Conservation (phyloP, 176 grass and related monocot species). For the Aegilops sharonensis region DNA sequence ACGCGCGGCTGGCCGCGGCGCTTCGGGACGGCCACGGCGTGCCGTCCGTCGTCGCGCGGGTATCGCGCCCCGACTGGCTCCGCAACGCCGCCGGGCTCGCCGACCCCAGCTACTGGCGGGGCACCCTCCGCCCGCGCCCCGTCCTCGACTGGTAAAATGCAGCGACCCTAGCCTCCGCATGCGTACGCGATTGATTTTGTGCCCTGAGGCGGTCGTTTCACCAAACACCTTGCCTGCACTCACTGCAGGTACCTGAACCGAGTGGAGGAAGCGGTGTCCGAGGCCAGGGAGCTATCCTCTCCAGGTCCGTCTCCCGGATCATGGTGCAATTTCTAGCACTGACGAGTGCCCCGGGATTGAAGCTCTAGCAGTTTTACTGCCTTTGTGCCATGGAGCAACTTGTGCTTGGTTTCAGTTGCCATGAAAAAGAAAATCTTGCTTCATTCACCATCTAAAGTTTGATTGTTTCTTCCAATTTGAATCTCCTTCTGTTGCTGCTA, state of each 20-base stretch:
- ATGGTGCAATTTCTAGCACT: no score
- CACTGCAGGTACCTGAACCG: slow-evolving; percentile 69
- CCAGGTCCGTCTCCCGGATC: slow-evolving; percentile 28
- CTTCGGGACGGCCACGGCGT: slow-evolving; percentile 67
- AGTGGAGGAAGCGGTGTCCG: slow-evolving; percentile 61
- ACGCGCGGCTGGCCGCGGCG: slow-evolving; percentile 47
- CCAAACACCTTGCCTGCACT: not conserved
- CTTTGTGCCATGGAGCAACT: not conserved
- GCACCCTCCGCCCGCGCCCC: slow-evolving; percentile 71
- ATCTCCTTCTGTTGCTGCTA: not conserved
- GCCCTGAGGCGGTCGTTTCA: not conserved
- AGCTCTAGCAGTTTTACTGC: not conserved
- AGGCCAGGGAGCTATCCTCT: slow-evolving; percentile 46
- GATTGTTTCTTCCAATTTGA: not conserved
- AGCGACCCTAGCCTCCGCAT: no score
- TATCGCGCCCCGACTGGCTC: slow-evolving; percentile 77
- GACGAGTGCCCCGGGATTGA: not conserved
- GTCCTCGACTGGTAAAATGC: slow-evolving; percentile 65
- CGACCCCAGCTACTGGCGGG: slow-evolving; percentile 78
- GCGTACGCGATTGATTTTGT: no score
- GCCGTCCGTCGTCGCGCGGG: slow-evolving; percentile 67
- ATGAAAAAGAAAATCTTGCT: not conserved
- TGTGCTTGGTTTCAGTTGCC: not conserved
- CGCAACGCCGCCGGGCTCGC: slow-evolving; percentile 79
- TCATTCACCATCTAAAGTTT: not conserved